These are phyloP conservation scores for Pulveroboletus sp. DNA, from an alignment of 768 basidiomycete species.

Conservation along the genomic window DNA sequence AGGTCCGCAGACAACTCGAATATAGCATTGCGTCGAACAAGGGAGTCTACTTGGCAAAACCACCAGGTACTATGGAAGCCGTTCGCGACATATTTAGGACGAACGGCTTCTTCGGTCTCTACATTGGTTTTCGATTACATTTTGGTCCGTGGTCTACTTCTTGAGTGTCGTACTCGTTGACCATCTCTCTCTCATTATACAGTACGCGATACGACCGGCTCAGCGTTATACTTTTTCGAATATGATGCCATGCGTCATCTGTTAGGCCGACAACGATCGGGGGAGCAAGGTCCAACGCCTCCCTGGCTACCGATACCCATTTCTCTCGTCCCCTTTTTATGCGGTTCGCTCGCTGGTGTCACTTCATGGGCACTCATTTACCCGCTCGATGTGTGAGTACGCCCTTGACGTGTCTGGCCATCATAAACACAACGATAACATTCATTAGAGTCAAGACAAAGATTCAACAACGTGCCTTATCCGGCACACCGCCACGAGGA, in stretches of 20 bases:
- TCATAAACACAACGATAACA: constrained; percentile 1
- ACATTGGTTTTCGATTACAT: constrained; percentile 86
- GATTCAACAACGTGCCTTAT: constrained; percentile 88
- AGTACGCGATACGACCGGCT: constrained; percentile 90
- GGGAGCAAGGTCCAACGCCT: constrained; percentile 82
- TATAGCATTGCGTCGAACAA: constrained; percentile 85
- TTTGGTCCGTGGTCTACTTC: constrained; percentile 51
- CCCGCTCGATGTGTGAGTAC: constrained; percentile 84
- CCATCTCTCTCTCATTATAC: constrained; percentile 6
- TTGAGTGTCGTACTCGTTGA: constrained; percentile 1
- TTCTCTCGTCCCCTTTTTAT: constrained; percentile 85
- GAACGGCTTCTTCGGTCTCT: constrained; percentile 65
- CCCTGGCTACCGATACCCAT: constrained; percentile 80
- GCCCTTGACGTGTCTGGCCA: not conserved
- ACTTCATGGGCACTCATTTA: constrained; percentile 90
- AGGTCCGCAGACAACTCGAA: constrained; percentile 91
- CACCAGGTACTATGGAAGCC: constrained; percentile 76
- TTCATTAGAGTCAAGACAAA: constrained; percentile 82
- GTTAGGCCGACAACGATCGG: constrained; percentile 71
- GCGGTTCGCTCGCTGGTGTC: constrained; percentile 88
- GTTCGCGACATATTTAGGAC: constrained; percentile 73
- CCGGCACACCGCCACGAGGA: constrained; percentile 71
- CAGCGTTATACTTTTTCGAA: constrained; percentile 89
- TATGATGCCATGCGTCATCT: constrained; percentile 91
- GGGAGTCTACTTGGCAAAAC: constrained; percentile 65